Base-by-base conservation (phyloP, 768 basidiomycete species). In the Chalciporus pseudorubinellus region DNA sequence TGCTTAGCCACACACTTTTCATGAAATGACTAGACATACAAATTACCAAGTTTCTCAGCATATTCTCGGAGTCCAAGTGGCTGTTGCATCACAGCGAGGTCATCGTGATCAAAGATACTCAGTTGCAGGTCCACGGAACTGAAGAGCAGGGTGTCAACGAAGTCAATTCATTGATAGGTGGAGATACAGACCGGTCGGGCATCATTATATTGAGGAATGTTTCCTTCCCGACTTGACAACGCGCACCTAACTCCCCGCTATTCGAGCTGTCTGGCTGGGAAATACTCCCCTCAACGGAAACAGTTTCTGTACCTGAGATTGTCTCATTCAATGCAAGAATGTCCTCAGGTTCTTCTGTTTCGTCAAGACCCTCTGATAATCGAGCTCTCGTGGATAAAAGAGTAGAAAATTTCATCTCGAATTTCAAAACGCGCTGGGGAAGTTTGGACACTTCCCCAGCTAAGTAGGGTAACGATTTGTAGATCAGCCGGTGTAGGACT, bases 41-140 rank as follows among this genome's bases (percentile, higher is more conserved):
- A 82, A 18, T 64, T 47, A 53, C 64, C 60, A 48, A 84, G 65
- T 42, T 68, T 60, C 2, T 60, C 38, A 1, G 69, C 52, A 52
- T 85, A 84, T 22, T 67, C 55, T 49, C 62, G 63, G 48, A 87
- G 58, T 34, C 60, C 69, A 13, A 53, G 33, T 38, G 83, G 83
- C 56, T 72, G 72, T n/a, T 67, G 57, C 22, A 59, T 52, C 12
- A 53, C 51, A 1, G 60, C 19, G 14, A 79, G 44, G 6, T 52
- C 21, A n/a, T 51, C 56, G 39, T 63, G 65, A 44, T 74, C 68
- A 26, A 72, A 70, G 20, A 74, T 60, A 24, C 74, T 70, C 47
- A 87, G 69, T 26, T 75, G 81, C 29, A 85, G 59, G 59, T 87
- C 85, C 72, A 83, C 74, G 12, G 80, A 75, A 20, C 83, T 85